These are phyloP conservation scores for Nannochloris sp. DNA, from an alignment of 139 green algal species.

Conservation along the genomic window DNA sequence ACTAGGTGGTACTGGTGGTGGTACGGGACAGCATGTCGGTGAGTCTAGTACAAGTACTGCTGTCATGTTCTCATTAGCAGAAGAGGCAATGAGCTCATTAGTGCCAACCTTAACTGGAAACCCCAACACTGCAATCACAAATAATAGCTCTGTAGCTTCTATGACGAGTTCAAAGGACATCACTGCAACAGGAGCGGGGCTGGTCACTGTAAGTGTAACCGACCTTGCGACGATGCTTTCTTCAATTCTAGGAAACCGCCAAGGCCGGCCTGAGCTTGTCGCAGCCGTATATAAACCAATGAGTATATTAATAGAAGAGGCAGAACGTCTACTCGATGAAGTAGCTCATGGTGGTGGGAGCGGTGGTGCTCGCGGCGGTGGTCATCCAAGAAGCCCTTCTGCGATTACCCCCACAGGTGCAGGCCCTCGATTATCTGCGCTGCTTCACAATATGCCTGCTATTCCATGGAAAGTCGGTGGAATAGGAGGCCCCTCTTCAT, in stretches of 20 bases:
- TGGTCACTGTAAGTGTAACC: too few relatives aligned
- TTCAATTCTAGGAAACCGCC: slow-evolving; percentile 10
- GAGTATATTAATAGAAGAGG: slow-evolving; percentile 28
- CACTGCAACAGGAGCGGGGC: too few relatives aligned
- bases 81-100: neutral
- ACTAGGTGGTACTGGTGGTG: too few relatives aligned
- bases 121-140: too few relatives aligned
- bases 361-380: neutral
- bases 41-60: too few relatives aligned
- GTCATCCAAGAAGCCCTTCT: neutral
- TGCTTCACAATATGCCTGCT: slow-evolving; percentile 8
- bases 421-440: slow-evolving; percentile 1
- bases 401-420: neutral
- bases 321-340: slow-evolving; percentile 3
- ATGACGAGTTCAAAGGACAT: too few relatives aligned
- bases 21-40: too few relatives aligned
- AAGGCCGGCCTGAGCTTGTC: slow-evolving; percentile 29
- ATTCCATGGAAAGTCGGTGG: neutral
- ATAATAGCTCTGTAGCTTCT: too few relatives aligned
- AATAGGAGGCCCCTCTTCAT: neutral
- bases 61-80: neutral
- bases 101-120: too few relatives aligned
- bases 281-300: slow-evolving; percentile 34
- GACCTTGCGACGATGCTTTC: neutral
- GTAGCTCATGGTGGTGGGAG: too few relatives aligned